A percentile compares a stretch with the other conserved stretches of the same genome.
phyloP scores from a whole-genome alignment of 805 yeast genomes.

The Candida nitratophila region DNA sequence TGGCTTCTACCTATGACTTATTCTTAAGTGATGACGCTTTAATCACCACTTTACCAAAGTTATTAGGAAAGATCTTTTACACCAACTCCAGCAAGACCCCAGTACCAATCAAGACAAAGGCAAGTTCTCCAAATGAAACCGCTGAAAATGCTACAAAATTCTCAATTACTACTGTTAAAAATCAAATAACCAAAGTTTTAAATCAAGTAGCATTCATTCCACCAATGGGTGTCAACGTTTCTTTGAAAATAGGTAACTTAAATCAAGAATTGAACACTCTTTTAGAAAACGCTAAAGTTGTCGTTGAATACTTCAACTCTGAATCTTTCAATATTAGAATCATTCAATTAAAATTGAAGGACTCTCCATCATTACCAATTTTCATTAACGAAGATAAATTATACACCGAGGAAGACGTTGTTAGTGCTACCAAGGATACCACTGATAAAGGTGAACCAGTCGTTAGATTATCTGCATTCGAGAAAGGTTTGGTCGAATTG shows the following conservation, averaged over 20 bases:
- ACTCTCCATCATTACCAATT: conserved; percentile 81
- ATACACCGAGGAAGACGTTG: conserved; percentile 42
- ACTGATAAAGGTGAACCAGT: conserved; percentile 21
- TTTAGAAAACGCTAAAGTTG: conserved; percentile 52
- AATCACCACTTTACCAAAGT: conserved; percentile 70
- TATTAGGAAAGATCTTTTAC: conserved; percentile 77
- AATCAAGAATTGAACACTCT: conserved; percentile 41
- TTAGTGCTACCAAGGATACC: conserved; percentile 23
- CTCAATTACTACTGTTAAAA: conserved; percentile 43
- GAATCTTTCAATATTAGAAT: conserved; percentile 41
- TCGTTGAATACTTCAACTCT: conserved; percentile 36
- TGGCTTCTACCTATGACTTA: conserved; percentile 60
- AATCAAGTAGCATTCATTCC: conserved; percentile 54
- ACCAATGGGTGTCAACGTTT: conserved; percentile 67
- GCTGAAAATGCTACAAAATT: conserved; percentile 27
- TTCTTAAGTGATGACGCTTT: conserved; percentile 83
- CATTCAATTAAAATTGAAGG: conserved; percentile 55
- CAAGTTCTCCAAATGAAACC: conserved; percentile 13
- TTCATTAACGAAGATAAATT: conserved; percentile 53
- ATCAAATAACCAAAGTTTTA: conserved; percentile 53
- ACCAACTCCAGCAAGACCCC: conserved; percentile 55
- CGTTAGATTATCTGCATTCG: conserved; percentile 52
- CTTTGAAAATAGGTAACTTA: conserved; percentile 58
- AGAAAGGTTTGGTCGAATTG: conserved; percentile 72
- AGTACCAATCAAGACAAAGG: conserved; percentile 47